A percentile compares a stretch with the other conserved stretches of the same genome.
Conservation (phyloP, 345 rosid species). For the Populus ilicifolia region DNA sequence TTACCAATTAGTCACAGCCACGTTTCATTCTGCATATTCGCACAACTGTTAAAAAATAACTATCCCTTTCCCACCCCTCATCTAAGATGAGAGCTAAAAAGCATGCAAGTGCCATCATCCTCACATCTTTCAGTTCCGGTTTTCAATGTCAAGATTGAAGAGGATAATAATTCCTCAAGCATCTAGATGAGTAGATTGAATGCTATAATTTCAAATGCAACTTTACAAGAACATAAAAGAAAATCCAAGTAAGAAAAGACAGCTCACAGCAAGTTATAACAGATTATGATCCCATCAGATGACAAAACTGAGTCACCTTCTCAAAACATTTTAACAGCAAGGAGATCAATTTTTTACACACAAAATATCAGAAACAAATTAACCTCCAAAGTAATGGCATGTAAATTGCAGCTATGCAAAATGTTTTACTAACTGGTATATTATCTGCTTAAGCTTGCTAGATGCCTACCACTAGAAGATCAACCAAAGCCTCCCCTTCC, state of each 20-base stretch:
- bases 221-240: not conserved
- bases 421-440: no score
- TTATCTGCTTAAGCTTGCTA: not conserved
- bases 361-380: no score
- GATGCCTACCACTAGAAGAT: not conserved
- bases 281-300: not conserved
- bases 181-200: not conserved
- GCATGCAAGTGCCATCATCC: not conserved
- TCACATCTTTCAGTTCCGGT: not conserved
- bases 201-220: not conserved
- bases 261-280: not conserved
- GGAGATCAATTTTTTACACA: not conserved
- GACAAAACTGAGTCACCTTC: not conserved
- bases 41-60: not conserved
- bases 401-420: no score
- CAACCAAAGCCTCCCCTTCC: not conserved
- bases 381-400: no score
- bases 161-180: not conserved
- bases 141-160: not conserved
- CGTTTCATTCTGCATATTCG: not conserved
- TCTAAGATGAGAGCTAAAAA: not conserved
- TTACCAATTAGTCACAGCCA: not conserved
- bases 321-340: not conserved
- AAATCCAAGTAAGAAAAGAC: not conserved
- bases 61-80: not conserved